Percentiles rank a stretch among this genome's conserved stretches.
Evolutionary conservation across 257 asterid species (phyloP).

Genomic region (Catharanthus roseus): DNA sequence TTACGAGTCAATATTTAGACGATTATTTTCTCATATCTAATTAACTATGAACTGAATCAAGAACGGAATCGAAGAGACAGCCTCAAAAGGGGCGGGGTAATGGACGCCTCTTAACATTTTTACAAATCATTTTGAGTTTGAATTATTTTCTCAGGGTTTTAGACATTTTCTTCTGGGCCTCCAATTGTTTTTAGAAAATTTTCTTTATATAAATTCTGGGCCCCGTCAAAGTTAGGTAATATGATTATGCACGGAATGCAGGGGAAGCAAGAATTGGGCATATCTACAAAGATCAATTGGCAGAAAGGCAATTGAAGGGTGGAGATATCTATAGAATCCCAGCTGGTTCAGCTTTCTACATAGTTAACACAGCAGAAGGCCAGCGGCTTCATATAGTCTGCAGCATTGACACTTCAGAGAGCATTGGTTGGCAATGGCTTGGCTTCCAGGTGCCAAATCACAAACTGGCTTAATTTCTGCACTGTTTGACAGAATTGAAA

Average conservation of each 20-base stretch:
- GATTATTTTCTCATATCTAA: too few species aligned
- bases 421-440: slow-evolving; percentile 36
- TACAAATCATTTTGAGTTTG: too few species aligned
- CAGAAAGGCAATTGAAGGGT: slow-evolving; percentile 45
- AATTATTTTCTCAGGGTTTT: too few species aligned
- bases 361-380: slow-evolving; percentile 52
- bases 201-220: too few species aligned
- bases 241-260: slow-evolving; percentile 28
- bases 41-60: too few species aligned
- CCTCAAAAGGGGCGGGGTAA: too few species aligned
- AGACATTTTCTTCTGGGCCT: too few species aligned
- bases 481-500: not conserved
- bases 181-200: too few species aligned
- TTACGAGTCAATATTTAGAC: too few species aligned
- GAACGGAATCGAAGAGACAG: too few species aligned
- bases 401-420: slow-evolving; percentile 59
- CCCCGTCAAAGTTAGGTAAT: too few species aligned
- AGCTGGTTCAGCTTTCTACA: slow-evolving; percentile 80
- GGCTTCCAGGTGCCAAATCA: slow-evolving; percentile 49
- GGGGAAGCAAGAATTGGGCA: slow-evolving; percentile 80
- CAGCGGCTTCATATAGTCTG: slow-evolving; percentile 66
- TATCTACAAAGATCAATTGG: slow-evolving; percentile 64
- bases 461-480: not conserved
- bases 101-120: too few species aligned
- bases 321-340: slow-evolving; percentile 73